Evolutionary conservation across 495 filamentous ascomycete species (phyloP).

Genomic region (Amorphotheca resinae): DNA sequence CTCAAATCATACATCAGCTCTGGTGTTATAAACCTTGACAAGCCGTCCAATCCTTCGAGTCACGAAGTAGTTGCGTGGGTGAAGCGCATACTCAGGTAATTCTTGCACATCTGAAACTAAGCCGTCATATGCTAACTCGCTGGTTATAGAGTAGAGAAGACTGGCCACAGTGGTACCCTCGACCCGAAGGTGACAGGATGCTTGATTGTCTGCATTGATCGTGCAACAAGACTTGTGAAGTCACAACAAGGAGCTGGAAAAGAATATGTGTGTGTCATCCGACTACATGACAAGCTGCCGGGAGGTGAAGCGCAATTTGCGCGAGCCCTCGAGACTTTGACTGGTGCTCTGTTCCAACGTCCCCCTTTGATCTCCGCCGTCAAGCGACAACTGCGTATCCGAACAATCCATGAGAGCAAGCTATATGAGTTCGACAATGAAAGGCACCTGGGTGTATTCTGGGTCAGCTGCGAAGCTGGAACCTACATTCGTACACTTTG

Average conservation of each 20-base stretch:
- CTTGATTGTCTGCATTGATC: conserved; percentile 90
- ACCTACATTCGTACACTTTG: conserved; percentile 98
- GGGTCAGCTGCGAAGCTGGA: conserved; percentile 97
- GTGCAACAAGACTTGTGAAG: conserved; percentile 93
- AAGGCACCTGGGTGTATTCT: conserved; percentile 94
- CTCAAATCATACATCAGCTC: conserved; percentile 91
- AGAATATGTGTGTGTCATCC: conserved; percentile 60
- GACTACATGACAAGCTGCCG: conserved; percentile 82
- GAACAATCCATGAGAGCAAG: conserved; percentile 92
- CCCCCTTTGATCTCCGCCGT: conserved; percentile 95
- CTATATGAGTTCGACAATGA: conserved; percentile 96
- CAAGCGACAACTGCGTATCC: conserved; percentile 93
- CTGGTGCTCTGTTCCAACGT: conserved; percentile 92
- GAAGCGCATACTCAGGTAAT: conserved; percentile 84
- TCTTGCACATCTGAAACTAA: not conserved
- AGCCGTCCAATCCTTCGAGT: conserved; percentile 92
- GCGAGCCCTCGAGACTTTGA: conserved; percentile 85
- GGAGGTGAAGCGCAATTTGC: conserved; percentile 83
- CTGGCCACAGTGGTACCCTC: conserved; percentile 92
- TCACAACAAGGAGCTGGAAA: conserved; percentile 97
- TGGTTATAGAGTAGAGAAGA: conserved; percentile 72
- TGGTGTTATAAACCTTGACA: conserved; percentile 97
- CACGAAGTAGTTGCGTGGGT: conserved; percentile 99
- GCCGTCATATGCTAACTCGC: conserved; percentile 5
- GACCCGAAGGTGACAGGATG: conserved; percentile 93